Evolutionary conservation across 129 eudicot species (phyloP).

Genomic region (Artemisia tridentata): DNA sequence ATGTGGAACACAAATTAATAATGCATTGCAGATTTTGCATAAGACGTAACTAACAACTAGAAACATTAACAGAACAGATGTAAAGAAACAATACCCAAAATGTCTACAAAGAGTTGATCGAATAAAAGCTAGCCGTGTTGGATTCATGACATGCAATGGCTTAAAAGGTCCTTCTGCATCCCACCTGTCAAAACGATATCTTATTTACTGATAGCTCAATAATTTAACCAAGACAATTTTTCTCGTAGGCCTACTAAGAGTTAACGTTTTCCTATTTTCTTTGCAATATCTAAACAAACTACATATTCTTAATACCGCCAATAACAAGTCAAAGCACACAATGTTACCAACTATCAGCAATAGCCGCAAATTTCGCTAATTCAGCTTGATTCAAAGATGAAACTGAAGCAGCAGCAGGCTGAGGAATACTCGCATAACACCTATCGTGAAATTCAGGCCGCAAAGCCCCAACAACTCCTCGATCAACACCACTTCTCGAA

Average conservation of each 20-base stretch:
- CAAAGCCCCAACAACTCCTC: constrained; percentile 13
- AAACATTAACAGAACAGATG: constrained; percentile 11
- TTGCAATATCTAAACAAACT: background rate
- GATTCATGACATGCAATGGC: constrained; percentile 86
- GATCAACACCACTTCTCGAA: constrained; percentile 11
- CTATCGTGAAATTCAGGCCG: constrained; percentile 31
- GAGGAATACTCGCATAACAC: constrained; percentile 34
- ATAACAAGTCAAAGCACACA: background rate
- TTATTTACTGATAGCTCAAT: background rate
- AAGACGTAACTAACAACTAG: background rate
- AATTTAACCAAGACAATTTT: background rate
- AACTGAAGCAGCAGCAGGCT: constrained; percentile 26
- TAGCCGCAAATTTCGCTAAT: constrained; percentile 70
- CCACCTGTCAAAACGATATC: constrained; percentile 56
- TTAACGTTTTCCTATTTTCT: background rate
- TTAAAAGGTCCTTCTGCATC: constrained; percentile 95
- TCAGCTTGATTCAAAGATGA: constrained; percentile 61
- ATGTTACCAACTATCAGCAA: constrained; percentile 74
- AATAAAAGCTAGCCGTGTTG: constrained; percentile 84
- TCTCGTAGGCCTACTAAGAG: background rate
- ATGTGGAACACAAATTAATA: background rate
- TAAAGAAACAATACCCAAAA: constrained; percentile 54
- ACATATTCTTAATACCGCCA: background rate
- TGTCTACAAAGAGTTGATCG: constrained; percentile 92
- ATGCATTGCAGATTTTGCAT: background rate